These are phyloP conservation scores for Neoarthrinium moseri DNA, from an alignment of 2,329 filamentous ascomycete genomes.

Conservation along the genomic window DNA sequence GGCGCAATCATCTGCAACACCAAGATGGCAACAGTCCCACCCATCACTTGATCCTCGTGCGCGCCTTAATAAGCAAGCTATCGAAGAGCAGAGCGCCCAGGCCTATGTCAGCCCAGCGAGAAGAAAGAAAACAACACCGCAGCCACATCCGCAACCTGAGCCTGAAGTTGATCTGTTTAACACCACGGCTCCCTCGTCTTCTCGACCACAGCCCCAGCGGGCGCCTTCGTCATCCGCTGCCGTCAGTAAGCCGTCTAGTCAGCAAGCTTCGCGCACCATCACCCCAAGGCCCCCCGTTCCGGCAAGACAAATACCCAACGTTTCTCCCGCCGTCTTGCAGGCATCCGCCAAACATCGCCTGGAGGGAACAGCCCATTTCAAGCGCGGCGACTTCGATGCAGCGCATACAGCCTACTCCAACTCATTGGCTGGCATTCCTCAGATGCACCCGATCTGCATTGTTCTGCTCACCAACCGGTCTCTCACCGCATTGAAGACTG, in stretches of 20 bases:
- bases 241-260: conserved; percentile 35
- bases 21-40: conserved; percentile 60
- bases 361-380: conserved; percentile 85
- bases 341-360: conserved; percentile 76
- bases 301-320: conserved; percentile 56
- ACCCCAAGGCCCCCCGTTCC: conserved; percentile 45
- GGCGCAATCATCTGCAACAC: conserved; percentile 43
- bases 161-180: conserved; percentile 63
- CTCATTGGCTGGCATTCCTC: conserved; percentile 72
- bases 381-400: conserved; percentile 85
- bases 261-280: conserved; percentile 41
- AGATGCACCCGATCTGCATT: conserved; percentile 78
- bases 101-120: conserved; percentile 86
- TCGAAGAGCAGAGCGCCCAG: conserved; percentile 78
- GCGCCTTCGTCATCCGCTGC: conserved; percentile 31
- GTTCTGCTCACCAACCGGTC: conserved; percentile 91
- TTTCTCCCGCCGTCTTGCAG: conserved; percentile 68
- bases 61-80: conserved; percentile 68
- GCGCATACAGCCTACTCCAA: conserved; percentile 81
- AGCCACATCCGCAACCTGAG: conserved; percentile 41
- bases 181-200: conserved; percentile 32
- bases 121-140: conserved; percentile 65
- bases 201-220: conserved; percentile 17
- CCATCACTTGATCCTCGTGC: conserved; percentile 49
- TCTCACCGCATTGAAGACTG: conserved; percentile 85